Evolutionary conservation across 2,329 filamentous ascomycete species (phyloP).

Genomic region (Dendrostoma leiphaemia): DNA sequence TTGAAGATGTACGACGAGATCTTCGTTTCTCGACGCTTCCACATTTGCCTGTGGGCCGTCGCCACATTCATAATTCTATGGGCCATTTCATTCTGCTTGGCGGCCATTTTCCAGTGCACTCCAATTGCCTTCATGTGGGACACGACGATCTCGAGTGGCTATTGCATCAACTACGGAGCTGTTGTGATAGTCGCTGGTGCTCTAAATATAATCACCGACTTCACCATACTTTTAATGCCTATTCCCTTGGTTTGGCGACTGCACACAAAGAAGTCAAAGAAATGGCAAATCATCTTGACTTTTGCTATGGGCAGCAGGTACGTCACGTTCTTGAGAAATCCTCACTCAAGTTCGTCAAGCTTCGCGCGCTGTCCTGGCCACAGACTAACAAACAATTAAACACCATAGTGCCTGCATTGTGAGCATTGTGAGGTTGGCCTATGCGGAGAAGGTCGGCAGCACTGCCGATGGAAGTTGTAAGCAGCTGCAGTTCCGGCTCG

Average conservation of each 20-base stretch:
- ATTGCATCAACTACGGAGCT: background rate
- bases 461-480: conserved; percentile 20
- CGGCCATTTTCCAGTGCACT: background rate
- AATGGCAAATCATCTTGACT: conserved; percentile 10
- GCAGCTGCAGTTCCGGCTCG: background rate
- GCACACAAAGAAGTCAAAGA: conserved; percentile 6
- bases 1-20: conserved; percentile 11
- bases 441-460: conserved; percentile 13
- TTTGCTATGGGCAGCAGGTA: conserved; percentile 17
- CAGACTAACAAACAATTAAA: no score
- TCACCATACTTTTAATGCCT: conserved; percentile 14
- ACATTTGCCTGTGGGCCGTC: background rate
- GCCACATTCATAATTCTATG: background rate
- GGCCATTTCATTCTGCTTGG: background rate
- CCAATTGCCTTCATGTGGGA: background rate
- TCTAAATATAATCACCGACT: conserved; percentile 16
- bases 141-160: background rate
- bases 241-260: conserved; percentile 18
- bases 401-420: conserved; percentile 19
- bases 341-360: background rate
- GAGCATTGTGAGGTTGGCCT: conserved; percentile 18
- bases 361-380: no score
- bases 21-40: conserved; percentile 8
- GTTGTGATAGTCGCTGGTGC: conserved; percentile 3
- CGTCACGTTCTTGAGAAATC: background rate